phyloP scores from a whole-genome alignment of 805 yeast species.

The Scheffersomyces lignosus region DNA sequence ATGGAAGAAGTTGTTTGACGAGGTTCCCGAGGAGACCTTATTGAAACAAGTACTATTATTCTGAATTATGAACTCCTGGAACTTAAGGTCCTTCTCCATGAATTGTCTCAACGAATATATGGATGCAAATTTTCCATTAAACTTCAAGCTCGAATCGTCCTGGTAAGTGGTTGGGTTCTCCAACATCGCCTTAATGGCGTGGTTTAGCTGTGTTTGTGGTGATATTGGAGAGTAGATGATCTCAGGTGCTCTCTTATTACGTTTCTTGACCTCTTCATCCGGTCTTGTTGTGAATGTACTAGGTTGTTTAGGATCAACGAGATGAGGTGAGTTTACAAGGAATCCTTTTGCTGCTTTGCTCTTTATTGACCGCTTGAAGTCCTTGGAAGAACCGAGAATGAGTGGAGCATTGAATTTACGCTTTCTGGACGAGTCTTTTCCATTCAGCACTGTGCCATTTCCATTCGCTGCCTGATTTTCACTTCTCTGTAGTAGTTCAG shows the following conservation, averaged over 20 bases:
- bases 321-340: conserved; percentile 47
- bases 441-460: no score
- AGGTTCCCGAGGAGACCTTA: conserved; percentile 3
- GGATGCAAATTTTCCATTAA: conserved; percentile 41
- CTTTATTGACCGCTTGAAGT: conserved; percentile 47
- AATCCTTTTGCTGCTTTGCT: conserved; percentile 52
- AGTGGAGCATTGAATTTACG: conserved; percentile 26
- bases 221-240: conserved; percentile 6
- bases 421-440: no score
- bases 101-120: conserved; percentile 57
- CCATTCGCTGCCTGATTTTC: no score
- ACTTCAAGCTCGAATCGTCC: conserved; percentile 14
- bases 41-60: conserved; percentile 7
- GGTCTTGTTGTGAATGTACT: conserved; percentile 15
- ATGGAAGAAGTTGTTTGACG: conserved; percentile 4
- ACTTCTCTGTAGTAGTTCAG: conserved; percentile 1
- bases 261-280: conserved; percentile 5
- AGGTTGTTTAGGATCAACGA: conserved; percentile 42
- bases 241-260: conserved; percentile 6
- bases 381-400: conserved; percentile 46
- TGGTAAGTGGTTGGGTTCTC: conserved; percentile 6
- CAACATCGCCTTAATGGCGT: conserved; percentile 6
- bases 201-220: conserved; percentile 12
- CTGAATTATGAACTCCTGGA: conserved; percentile 32
- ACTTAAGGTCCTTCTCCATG: conserved; percentile 53